phyloP scores from a whole-genome alignment of 2,329 filamentous ascomycete genomes.

The Ceratocystis huliohia region DNA sequence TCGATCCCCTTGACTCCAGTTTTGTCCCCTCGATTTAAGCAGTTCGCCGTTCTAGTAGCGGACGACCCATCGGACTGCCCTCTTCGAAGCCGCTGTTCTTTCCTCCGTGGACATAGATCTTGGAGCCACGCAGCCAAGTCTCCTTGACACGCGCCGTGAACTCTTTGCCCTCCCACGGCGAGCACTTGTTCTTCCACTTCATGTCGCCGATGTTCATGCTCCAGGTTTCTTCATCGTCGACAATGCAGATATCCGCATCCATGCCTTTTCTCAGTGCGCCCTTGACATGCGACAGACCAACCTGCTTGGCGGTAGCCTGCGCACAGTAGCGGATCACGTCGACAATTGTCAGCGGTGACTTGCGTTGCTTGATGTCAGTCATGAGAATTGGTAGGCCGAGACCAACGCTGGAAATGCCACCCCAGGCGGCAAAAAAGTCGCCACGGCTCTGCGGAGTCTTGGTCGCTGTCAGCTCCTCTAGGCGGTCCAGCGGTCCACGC shows the following conservation, averaged over 20 bases:
- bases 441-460: slow-evolving; percentile 34
- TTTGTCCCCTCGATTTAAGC: not conserved
- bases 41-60: slow-evolving; percentile 48
- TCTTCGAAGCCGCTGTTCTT: slow-evolving; percentile 38
- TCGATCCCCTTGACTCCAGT: too few relatives aligned
- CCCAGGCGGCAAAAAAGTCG: slow-evolving; percentile 94
- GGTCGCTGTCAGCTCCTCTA: slow-evolving; percentile 25
- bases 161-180: slow-evolving; percentile 71
- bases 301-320: slow-evolving; percentile 73
- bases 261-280: slow-evolving; percentile 69
- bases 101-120: slow-evolving; percentile 58
- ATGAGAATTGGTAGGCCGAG: slow-evolving; percentile 83
- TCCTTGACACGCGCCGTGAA: slow-evolving; percentile 68
- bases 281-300: slow-evolving; percentile 70
- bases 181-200: slow-evolving; percentile 89
- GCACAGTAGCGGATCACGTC: slow-evolving; percentile 81
- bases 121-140: slow-evolving; percentile 70
- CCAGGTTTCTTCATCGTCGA: slow-evolving; percentile 74
- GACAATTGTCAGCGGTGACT: slow-evolving; percentile 40
- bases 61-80: slow-evolving; percentile 36
- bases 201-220: slow-evolving; percentile 63
- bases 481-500: slow-evolving; percentile 28
- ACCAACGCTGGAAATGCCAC: slow-evolving; percentile 87
- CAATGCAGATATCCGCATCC: slow-evolving; percentile 84
- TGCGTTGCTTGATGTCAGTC: slow-evolving; percentile 49